Percentiles rank a stretch among this genome's conserved stretches.
These are phyloP conservation scores for Trichoderma brevicompactum DNA, from an alignment of 2,329 filamentous ascomycete species.

Conservation along the genomic window DNA sequence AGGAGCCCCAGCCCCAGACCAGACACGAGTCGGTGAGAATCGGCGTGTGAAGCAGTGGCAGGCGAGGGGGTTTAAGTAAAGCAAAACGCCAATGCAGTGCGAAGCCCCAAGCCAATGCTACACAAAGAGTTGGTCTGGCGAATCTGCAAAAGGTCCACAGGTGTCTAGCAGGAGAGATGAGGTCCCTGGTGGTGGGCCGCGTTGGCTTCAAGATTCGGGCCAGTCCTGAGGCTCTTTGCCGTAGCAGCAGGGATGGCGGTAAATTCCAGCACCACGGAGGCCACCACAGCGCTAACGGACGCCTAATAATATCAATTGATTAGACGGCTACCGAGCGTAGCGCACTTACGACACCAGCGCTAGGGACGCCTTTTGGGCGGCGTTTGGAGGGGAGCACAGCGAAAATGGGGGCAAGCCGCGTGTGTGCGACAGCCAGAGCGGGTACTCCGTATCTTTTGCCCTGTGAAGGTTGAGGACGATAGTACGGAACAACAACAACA, in stretches of 20 bases:
- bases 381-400: background rate
- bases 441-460: slow-evolving; percentile 1
- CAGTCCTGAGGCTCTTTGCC: slow-evolving; percentile 22
- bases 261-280: slow-evolving; percentile 11
- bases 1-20: slow-evolving; percentile 18
- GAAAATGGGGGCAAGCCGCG: slow-evolving; percentile 13
- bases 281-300: background rate
- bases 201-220: slow-evolving; percentile 17
- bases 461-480: background rate
- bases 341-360: slow-evolving; percentile 17
- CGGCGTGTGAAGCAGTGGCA: slow-evolving; percentile 3
- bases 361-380: background rate
- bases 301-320: background rate
- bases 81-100: slow-evolving; percentile 4
- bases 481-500: too few relatives aligned
- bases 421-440: background rate
- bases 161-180: slow-evolving; percentile 27
- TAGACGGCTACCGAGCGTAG: slow-evolving; percentile 11
- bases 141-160: slow-evolving; percentile 30
- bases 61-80: slow-evolving; percentile 6
- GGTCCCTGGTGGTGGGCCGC: slow-evolving; percentile 29
- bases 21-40: slow-evolving; percentile 25
- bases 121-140: slow-evolving; percentile 23
- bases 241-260: slow-evolving; percentile 17
- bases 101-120: slow-evolving; percentile 8